These are phyloP conservation scores for Westerdykella sp. DNA, from an alignment of 2,329 filamentous ascomycete genomes.

Conservation along the genomic window DNA sequence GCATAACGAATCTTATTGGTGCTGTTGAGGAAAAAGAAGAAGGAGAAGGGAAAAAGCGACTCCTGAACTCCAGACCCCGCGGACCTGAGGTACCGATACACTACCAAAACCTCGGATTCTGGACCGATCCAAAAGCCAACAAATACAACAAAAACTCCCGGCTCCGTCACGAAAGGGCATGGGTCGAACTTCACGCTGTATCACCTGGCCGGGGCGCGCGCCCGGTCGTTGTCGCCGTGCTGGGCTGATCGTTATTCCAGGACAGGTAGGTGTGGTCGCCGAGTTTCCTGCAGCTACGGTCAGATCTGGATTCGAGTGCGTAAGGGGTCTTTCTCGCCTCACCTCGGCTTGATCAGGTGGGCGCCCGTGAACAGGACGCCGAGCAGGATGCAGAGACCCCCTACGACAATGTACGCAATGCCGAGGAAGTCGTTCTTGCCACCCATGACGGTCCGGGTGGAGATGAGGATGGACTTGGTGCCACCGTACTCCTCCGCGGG, in stretches of 20 bases:
- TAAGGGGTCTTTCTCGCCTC: slow-evolving; percentile 26
- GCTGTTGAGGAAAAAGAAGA: slow-evolving; percentile 1
- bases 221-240: slow-evolving; percentile 49
- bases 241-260: slow-evolving; percentile 73
- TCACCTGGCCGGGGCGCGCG: slow-evolving; percentile 33
- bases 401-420: slow-evolving; percentile 91
- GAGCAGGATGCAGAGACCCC: slow-evolving; percentile 84
- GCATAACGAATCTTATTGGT: slow-evolving; percentile 19
- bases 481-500: slow-evolving; percentile 71
- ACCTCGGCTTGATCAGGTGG: slow-evolving; percentile 87
- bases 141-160: slow-evolving; percentile 8
- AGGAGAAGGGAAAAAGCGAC: slow-evolving; percentile 1
- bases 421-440: slow-evolving; percentile 93
- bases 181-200: slow-evolving; percentile 21
- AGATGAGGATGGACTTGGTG: slow-evolving; percentile 83
- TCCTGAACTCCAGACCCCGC: slow-evolving; percentile 25
- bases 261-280: slow-evolving; percentile 96
- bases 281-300: slow-evolving; percentile 63
- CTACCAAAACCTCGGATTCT: slow-evolving; percentile 7
- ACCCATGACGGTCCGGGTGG: slow-evolving; percentile 86
- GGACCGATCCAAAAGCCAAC: slow-evolving; percentile 4
- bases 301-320: slow-evolving; percentile 3
- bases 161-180: slow-evolving; percentile 11
- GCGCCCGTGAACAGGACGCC: slow-evolving; percentile 83
- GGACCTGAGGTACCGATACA: slow-evolving; percentile 25